Evolutionary conservation across 768 basidiomycete genomes (phyloP).

Genomic region (Xerocomellus dryophilus): DNA sequence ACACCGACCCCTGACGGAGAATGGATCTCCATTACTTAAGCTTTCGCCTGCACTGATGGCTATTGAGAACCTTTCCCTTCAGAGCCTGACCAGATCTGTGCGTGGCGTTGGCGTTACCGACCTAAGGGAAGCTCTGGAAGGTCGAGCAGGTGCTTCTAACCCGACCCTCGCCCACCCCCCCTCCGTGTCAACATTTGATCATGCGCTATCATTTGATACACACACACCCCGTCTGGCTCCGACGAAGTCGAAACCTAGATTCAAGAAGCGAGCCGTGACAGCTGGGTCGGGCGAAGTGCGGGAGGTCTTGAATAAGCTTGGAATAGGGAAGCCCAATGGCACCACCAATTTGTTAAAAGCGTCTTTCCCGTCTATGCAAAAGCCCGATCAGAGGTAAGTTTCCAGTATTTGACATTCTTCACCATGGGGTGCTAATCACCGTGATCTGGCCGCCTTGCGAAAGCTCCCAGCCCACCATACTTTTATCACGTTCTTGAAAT

Average conservation of each 20-base stretch:
- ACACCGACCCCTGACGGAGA: constrained; percentile 66
- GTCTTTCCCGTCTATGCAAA: constrained; percentile 61
- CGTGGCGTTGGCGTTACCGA: constrained; percentile 85
- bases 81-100: constrained; percentile 75
- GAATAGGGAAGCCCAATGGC: constrained; percentile 68
- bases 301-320: constrained; percentile 79
- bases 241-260: constrained; percentile 52
- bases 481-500: constrained; percentile 16
- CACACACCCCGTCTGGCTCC: constrained; percentile 42
- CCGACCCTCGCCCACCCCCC: constrained; percentile 63
- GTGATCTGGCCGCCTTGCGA: background rate
- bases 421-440: constrained; percentile 1
- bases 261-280: constrained; percentile 49
- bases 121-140: constrained; percentile 84
- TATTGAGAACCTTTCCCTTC: constrained; percentile 85
- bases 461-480: constrained; percentile 17
- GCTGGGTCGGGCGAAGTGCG: constrained; percentile 68
- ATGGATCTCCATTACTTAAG: constrained; percentile 70
- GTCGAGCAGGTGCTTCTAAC: constrained; percentile 80
- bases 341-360: constrained; percentile 64
- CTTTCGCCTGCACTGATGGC: constrained; percentile 87
- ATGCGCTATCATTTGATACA: constrained; percentile 49
- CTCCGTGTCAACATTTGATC: constrained; percentile 76
- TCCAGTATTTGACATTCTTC: background rate
- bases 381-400: constrained; percentile 40